Percentiles rank a stretch among this genome's conserved stretches.
phyloP scores from a whole-genome alignment of 371 early-diverging fungal genomes.

The Conidiobolus incongruus region DNA sequence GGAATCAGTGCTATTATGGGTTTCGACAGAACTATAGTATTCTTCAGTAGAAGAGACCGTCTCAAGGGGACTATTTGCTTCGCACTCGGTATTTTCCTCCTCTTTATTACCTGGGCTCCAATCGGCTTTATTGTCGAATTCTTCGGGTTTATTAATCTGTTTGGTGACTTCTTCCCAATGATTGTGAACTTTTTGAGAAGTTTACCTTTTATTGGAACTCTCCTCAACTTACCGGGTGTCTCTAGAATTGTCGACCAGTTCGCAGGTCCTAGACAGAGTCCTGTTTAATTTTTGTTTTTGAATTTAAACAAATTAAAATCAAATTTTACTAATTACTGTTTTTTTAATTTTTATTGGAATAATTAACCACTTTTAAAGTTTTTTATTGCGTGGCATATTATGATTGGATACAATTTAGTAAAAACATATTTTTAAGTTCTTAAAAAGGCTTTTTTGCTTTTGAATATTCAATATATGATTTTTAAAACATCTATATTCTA shows the following conservation, averaged over 20 bases:
- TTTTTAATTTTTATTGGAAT: no score
- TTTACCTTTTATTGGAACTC: slow-evolving; percentile 69
- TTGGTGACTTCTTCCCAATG: slow-evolving; percentile 95
- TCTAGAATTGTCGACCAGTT: slow-evolving; percentile 20
- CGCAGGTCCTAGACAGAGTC: no score
- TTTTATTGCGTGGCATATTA: no score
- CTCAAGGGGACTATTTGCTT: slow-evolving; percentile 75
- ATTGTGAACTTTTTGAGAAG: slow-evolving; percentile 66
- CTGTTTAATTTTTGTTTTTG: no score
- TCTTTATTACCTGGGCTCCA: slow-evolving; percentile 72
- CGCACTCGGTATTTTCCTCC: slow-evolving; percentile 70
- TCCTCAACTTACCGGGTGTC: slow-evolving; percentile 62
- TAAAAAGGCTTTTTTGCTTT: no score
- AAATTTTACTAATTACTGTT: no score
- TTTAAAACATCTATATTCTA: no score
- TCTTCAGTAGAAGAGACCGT: slow-evolving; percentile 64
- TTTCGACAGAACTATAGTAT: slow-evolving; percentile 49
- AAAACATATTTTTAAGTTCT: no score
- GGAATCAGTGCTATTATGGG: slow-evolving; percentile 83
- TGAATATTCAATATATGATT: no score
- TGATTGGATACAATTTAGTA: no score
- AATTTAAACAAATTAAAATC: no score
- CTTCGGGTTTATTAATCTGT: slow-evolving; percentile 88
- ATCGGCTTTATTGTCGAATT: slow-evolving; percentile 74
- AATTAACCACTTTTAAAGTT: no score